Conservation (phyloP, 169 alveolate species). For the Cryptosporidium felis region DNA sequence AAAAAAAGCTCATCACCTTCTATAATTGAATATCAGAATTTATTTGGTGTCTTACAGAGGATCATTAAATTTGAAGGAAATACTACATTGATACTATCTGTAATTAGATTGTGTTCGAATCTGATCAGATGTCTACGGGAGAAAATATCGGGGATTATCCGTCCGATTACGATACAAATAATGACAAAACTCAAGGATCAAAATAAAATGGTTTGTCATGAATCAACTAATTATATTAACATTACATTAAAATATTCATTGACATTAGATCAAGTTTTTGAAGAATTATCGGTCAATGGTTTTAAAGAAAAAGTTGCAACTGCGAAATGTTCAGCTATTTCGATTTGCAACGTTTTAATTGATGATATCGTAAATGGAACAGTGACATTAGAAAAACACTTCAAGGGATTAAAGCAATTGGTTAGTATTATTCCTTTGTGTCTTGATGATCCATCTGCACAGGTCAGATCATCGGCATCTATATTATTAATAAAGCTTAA, state of each 20-base stretch:
- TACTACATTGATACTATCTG: conserved; percentile 46
- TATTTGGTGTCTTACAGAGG: conserved; percentile 22
- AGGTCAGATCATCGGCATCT: conserved; percentile 51
- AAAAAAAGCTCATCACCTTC: conserved; percentile 10
- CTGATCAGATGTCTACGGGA: conserved; percentile 19
- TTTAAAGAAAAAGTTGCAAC: conserved; percentile 29
- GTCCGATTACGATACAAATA: conserved; percentile 45
- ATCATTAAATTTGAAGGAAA: conserved; percentile 47
- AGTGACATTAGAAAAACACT: conserved; percentile 17
- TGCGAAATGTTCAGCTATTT: conserved; percentile 66
- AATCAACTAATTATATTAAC: conserved; percentile 15
- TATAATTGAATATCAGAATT: conserved; percentile 35
- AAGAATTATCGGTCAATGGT: conserved; percentile 24
- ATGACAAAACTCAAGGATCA: conserved; percentile 46
- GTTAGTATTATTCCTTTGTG: conserved; percentile 34
- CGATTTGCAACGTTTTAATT: conserved; percentile 34
- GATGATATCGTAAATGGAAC: conserved; percentile 9
- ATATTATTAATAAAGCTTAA: conserved; percentile 23
- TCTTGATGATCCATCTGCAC: conserved; percentile 50
- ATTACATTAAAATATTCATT: background rate
- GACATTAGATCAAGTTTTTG: conserved; percentile 45
- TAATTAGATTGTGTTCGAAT: conserved; percentile 8
- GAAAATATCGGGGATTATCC: conserved; percentile 4
- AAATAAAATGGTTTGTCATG: conserved; percentile 42
- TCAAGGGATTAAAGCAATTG: conserved; percentile 35